Percentiles rank a stretch among this genome's conserved stretches.
Conservation (phyloP, 2,329 filamentous ascomycete species). For the Aphanocladium album region DNA sequence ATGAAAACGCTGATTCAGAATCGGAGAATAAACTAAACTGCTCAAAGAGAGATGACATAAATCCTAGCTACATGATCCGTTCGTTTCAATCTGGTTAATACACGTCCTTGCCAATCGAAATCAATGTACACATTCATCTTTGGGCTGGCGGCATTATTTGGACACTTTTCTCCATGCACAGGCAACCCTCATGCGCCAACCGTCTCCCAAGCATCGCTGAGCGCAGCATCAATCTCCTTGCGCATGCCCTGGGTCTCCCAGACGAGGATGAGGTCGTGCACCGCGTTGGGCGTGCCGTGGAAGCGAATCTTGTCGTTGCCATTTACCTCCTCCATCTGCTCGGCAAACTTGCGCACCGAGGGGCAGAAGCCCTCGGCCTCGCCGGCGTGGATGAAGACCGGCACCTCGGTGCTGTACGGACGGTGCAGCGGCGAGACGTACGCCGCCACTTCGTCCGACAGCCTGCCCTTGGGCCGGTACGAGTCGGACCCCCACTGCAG, state of each 20-base stretch:
- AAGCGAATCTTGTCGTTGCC: neutral
- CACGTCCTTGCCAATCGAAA: neutral
- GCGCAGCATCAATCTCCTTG: constrained; percentile 2
- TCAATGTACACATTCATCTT: neutral
- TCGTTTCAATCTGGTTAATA: neutral
- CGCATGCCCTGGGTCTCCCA: neutral
- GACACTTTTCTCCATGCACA: too few species aligned
- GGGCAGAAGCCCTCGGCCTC: constrained; percentile 10
- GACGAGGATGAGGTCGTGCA: constrained; percentile 2
- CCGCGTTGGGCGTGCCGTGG: neutral
- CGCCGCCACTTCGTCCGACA: neutral
- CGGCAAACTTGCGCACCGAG: neutral
- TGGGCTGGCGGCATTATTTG: too few species aligned
- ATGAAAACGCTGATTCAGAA: too few species aligned
- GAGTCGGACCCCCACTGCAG: constrained; percentile 11
- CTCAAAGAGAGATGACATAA: too few species aligned
- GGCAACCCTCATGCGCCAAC: neutral
- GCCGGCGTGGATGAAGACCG: constrained; percentile 8
- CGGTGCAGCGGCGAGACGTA: constrained; percentile 8
- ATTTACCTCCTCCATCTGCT: constrained; percentile 7
- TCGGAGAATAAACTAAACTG: too few species aligned
- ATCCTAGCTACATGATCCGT: too few species aligned
- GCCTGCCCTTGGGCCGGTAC: neutral
- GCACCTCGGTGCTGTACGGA: constrained; percentile 7
- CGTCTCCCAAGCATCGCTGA: neutral